Evolutionary conservation across 345 rosid species (phyloP).

Genomic region (Excoecaria agallocha): DNA sequence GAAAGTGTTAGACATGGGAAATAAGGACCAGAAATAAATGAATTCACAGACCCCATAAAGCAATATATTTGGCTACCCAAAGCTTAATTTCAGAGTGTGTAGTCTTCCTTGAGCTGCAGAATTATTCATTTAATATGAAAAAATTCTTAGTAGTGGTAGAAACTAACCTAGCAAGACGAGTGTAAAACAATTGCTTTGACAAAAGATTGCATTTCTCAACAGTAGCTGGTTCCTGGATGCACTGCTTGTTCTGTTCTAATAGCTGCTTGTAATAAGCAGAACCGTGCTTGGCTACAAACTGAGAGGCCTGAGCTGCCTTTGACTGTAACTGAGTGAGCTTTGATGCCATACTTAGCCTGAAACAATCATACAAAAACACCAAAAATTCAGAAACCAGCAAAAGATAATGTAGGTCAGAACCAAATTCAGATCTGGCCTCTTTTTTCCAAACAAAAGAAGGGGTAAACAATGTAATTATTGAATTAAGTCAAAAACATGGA

Average conservation of each 20-base stretch:
- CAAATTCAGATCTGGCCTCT: not conserved
- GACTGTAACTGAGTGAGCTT: constrained; percentile 58
- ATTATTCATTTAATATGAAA: not conserved
- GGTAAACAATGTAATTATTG: not conserved
- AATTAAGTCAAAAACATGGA: not conserved
- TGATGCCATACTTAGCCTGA: constrained; percentile 40
- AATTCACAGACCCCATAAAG: not conserved
- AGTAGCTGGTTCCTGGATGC: constrained; percentile 57
- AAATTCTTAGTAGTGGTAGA: not conserved
- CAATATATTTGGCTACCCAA: not conserved
- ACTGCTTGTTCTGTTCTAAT: constrained; percentile 66
- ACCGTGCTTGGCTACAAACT: constrained; percentile 52
- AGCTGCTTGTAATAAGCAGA: constrained; percentile 50
- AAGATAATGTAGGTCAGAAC: not conserved
- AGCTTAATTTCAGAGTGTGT: not conserved
- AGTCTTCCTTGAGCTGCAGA: not conserved
- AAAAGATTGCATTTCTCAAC: constrained; percentile 57
- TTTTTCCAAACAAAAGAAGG: not conserved
- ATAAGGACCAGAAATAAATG: not conserved
- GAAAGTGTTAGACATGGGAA: not conserved
- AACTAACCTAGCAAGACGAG: constrained; percentile 67
- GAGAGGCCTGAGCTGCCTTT: constrained; percentile 56
- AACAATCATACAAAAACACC: not conserved
- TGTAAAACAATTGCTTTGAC: constrained; percentile 62
- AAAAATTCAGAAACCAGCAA: not conserved